A percentile compares a stretch with the other conserved stretches of the same genome.
Evolutionary conservation across 352 stramenopile genomes (phyloP).

Genomic region (Phytopythium cucurbitacearum): DNA sequence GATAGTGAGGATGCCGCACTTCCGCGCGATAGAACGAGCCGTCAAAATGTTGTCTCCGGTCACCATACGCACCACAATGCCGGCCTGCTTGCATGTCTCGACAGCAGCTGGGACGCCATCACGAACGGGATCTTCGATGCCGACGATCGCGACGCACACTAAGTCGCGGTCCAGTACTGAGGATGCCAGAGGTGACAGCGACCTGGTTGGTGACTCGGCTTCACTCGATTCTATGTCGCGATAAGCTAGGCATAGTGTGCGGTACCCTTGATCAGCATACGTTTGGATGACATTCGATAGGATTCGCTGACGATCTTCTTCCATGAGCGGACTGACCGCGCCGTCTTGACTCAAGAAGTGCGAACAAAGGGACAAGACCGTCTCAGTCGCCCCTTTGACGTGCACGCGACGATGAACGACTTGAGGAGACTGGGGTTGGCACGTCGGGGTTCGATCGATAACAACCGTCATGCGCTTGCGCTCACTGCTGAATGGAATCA

Average conservation of each 20-base stretch:
- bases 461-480: constrained; percentile 85
- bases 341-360: constrained; percentile 63
- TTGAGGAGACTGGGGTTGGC: too few relatives aligned
- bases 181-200: constrained; percentile 75
- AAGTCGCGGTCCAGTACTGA: constrained; percentile 33
- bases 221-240: constrained; percentile 62
- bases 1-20: constrained; percentile 87
- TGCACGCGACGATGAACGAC: constrained; percentile 50
- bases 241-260: constrained; percentile 85
- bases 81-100: too few relatives aligned
- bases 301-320: constrained; percentile 58
- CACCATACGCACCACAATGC: too few relatives aligned
- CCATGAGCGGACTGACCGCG: constrained; percentile 44
- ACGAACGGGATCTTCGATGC: constrained; percentile 94
- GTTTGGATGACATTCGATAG: constrained; percentile 51
- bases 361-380: constrained; percentile 64
- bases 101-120: constrained; percentile 93
- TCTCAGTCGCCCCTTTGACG: constrained; percentile 72
- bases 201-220: constrained; percentile 59
- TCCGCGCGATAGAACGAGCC: constrained; percentile 90
- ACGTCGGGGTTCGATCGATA: constrained; percentile 28
- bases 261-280: constrained; percentile 75
- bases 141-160: constrained; percentile 86
- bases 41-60: too few relatives aligned
- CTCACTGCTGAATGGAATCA: constrained; percentile 80